phyloP scores from a whole-genome alignment of 371 early-diverging fungal genomes.

The Saksenaea vasiformis region DNA sequence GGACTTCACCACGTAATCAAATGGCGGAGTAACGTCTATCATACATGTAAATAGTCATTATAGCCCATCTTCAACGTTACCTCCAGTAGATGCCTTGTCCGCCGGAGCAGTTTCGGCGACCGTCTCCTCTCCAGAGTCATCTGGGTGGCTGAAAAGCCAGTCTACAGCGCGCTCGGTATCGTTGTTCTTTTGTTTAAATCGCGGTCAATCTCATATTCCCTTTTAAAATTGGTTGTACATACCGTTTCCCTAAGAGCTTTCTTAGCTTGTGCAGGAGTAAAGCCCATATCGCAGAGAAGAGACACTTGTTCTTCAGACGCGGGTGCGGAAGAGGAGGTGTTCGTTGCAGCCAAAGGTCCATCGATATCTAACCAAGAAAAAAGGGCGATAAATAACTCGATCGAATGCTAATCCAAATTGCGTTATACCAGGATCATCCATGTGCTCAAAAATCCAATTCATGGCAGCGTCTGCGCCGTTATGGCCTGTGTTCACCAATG shows the following conservation, averaged over 20 bases:
- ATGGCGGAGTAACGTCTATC: slow-evolving; percentile 51
- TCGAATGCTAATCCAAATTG: neutral
- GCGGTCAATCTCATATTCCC: slow-evolving; percentile 3
- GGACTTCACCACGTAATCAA: slow-evolving; percentile 72
- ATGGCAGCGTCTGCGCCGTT: slow-evolving; percentile 85
- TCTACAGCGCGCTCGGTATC: slow-evolving; percentile 92
- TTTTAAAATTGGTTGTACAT: slow-evolving; percentile 17
- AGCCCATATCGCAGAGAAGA: slow-evolving; percentile 90
- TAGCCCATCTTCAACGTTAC: slow-evolving; percentile 1
- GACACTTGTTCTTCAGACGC: slow-evolving; percentile 49
- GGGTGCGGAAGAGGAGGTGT: neutral
- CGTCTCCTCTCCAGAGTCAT: slow-evolving; percentile 54
- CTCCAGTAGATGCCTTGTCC: slow-evolving; percentile 17
- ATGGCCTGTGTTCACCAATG: slow-evolving; percentile 80
- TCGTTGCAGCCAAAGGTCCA: slow-evolving; percentile 36
- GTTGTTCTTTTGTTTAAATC: slow-evolving; percentile 51
- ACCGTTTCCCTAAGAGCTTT: slow-evolving; percentile 85
- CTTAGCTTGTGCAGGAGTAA: slow-evolving; percentile 76
- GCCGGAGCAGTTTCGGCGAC: neutral
- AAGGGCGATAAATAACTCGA: neutral
- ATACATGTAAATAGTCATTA: slow-evolving; percentile 1
- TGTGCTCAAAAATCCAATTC: slow-evolving; percentile 94
- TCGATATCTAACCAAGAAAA: slow-evolving; percentile 34
- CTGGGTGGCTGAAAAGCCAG: slow-evolving; percentile 92
- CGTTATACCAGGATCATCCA: slow-evolving; percentile 83